Evolutionary conservation across 352 stramenopile species (phyloP).

Genomic region (Globisporangium megalacanthum): DNA sequence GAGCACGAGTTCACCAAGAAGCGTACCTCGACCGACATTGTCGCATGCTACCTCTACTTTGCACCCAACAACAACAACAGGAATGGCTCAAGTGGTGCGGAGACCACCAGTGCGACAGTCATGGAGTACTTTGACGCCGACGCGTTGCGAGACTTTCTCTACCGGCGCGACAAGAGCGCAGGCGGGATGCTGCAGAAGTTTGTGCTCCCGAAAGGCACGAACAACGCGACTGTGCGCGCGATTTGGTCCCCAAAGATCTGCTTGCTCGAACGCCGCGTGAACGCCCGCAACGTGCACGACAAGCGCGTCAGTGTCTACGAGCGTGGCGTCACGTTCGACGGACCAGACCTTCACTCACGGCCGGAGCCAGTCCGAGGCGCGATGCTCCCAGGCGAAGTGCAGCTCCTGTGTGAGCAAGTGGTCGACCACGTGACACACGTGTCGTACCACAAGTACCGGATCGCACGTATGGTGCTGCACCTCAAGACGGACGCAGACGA

Average conservation of each 20-base stretch:
- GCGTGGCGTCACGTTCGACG: constrained; percentile 93
- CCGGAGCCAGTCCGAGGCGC: constrained; percentile 87
- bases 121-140: constrained; percentile 94
- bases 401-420: constrained; percentile 90
- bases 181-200: constrained; percentile 95
- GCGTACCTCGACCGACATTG: constrained; percentile 72
- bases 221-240: constrained; percentile 87
- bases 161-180: constrained; percentile 84
- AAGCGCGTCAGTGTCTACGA: constrained; percentile 91
- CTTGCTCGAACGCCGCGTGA: constrained; percentile 89
- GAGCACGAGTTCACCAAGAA: constrained; percentile 92
- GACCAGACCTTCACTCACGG: constrained; percentile 84
- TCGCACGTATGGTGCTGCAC: constrained; percentile 93
- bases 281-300: constrained; percentile 89
- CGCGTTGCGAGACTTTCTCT: constrained; percentile 90
- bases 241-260: constrained; percentile 96
- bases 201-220: constrained; percentile 88
- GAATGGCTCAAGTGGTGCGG: background rate
- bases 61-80: background rate
- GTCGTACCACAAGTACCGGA: constrained; percentile 87
- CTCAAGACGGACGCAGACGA: constrained; percentile 94
- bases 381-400: constrained; percentile 86
- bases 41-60: constrained; percentile 90
- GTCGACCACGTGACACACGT: constrained; percentile 92
- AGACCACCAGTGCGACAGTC: constrained; percentile 21